Conservation (phyloP, 75 land plant genomes). For the Sequoiadendron giganteum region DNA sequence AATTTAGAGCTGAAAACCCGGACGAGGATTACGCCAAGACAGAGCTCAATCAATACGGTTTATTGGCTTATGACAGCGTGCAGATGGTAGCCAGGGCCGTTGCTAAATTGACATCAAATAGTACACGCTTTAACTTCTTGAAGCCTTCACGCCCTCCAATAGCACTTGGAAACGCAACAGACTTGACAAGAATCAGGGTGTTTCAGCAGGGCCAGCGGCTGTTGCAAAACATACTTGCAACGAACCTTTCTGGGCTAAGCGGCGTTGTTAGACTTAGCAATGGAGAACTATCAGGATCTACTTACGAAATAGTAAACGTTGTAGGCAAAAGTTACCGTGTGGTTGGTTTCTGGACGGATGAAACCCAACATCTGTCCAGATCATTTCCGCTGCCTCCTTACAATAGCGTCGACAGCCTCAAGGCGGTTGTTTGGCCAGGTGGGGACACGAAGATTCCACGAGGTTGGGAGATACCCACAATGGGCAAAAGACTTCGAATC, state of each 20-base stretch:
- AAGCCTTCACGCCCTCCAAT: neutral
- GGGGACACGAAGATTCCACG: conserved; percentile 17
- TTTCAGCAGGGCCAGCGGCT: neutral
- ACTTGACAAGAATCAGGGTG: too few species aligned
- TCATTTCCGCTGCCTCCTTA: neutral
- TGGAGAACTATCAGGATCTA: conserved; percentile 8
- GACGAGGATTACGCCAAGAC: conserved; percentile 8
- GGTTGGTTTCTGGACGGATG: conserved; percentile 30
- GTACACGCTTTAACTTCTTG: neutral
- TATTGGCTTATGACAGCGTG: conserved; percentile 45
- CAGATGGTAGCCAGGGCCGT: conserved; percentile 12
- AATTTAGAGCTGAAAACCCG: conserved; percentile 13
- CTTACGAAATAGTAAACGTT: conserved; percentile 33
- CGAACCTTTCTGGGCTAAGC: neutral
- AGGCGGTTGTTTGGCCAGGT: conserved; percentile 40
- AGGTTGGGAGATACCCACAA: conserved; percentile 34
- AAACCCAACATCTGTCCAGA: neutral
- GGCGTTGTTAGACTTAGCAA: neutral
- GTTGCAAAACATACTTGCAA: neutral
- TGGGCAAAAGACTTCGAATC: conserved; percentile 20
- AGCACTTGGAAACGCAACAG: too few species aligned
- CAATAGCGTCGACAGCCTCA: neutral
- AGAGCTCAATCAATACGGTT: conserved; percentile 24
- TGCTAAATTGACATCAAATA: neutral
- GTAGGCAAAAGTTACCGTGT: conserved; percentile 17